A percentile compares a stretch with the other conserved stretches of the same genome.
Evolutionary conservation across 192 early-diverging fungal genomes (phyloP).

Genomic region (Podila verticillata): DNA sequence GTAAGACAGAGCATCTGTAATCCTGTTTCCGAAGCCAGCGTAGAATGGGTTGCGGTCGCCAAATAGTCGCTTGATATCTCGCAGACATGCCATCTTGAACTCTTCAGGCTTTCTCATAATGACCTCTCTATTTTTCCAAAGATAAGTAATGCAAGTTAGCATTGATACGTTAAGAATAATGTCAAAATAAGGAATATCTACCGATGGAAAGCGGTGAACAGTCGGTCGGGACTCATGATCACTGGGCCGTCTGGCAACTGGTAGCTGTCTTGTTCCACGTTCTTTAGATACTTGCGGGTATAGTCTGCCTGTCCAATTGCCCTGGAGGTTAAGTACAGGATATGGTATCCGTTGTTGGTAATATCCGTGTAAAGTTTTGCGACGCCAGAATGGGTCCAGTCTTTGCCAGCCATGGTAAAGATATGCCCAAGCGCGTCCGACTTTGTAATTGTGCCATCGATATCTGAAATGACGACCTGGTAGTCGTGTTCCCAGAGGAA

Average conservation of each 20-base stretch:
- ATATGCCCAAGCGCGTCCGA: slow-evolving; percentile 96
- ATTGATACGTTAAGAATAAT: no score
- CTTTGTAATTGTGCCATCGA: slow-evolving; percentile 99
- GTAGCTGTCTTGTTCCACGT: slow-evolving; percentile 88
- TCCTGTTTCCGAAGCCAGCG: slow-evolving; percentile 96
- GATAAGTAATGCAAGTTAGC: no score
- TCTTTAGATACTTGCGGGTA: slow-evolving; percentile 91
- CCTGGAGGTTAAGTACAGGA: slow-evolving; percentile 92
- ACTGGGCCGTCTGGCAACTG: slow-evolving; percentile 94
- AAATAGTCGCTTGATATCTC: slow-evolving; percentile 91
- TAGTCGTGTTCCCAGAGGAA: slow-evolving; percentile 88
- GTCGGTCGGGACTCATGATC: slow-evolving; percentile 94
- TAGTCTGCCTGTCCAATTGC: slow-evolving; percentile 95
- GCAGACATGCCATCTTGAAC: slow-evolving; percentile 96
- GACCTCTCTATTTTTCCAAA: slow-evolving; percentile 75
- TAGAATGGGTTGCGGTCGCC: slow-evolving; percentile 87
- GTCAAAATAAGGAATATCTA: no score
- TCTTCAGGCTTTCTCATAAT: slow-evolving; percentile 94
- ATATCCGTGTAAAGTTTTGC: slow-evolving; percentile 97
- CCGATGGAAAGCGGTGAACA: slow-evolving; percentile 89
- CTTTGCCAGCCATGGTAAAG: slow-evolving; percentile 95
- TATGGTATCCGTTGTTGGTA: slow-evolving; percentile 91
- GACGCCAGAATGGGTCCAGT: slow-evolving; percentile 98
- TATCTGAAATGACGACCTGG: slow-evolving; percentile 95
- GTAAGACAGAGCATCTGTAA: slow-evolving; percentile 96